Evolutionary conservation across 371 early-diverging fungal genomes (phyloP).

Genomic region (Saksenaea oblongispora): DNA sequence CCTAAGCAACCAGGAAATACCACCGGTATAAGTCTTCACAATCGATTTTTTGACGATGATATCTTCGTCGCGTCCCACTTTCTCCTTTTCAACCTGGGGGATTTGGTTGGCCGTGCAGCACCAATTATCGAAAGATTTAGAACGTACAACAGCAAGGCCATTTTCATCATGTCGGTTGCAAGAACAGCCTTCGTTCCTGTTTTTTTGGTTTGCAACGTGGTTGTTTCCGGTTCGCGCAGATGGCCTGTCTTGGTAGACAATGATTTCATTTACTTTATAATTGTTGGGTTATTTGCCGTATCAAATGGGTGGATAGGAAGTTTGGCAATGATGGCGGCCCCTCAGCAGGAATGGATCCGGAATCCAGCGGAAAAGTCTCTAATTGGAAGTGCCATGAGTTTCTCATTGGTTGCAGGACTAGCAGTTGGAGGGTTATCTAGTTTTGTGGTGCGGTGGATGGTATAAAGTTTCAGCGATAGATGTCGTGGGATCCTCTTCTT

Average conservation of each 20-base stretch:
- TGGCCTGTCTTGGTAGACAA: conserved; percentile 58
- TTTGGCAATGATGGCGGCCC: conserved; percentile 78
- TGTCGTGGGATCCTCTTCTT: too few species aligned
- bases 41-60: conserved; percentile 51
- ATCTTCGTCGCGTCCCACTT: conserved; percentile 79
- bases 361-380: conserved; percentile 51
- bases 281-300: conserved; percentile 65
- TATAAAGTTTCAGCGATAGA: conserved; percentile 26
- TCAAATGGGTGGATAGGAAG: conserved; percentile 75
- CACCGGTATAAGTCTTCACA: conserved; percentile 12
- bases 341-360: conserved; percentile 47
- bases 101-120: conserved; percentile 70
- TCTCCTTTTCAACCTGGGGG: conserved; percentile 74
- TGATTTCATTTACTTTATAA: conserved; percentile 62
- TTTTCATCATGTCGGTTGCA: conserved; percentile 44
- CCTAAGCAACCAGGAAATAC: conserved; percentile 17
- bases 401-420: conserved; percentile 70
- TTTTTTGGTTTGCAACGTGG: conserved; percentile 71
- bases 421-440: conserved; percentile 67
- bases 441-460: conserved; percentile 54
- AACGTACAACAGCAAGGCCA: conserved; percentile 38
- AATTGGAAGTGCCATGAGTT: conserved; percentile 71
- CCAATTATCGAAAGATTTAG: conserved; percentile 39
- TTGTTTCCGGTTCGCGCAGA: conserved; percentile 42
- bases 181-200: conserved; percentile 68